Conservation (phyloP, 306 rosid species). For the Castanopsis chinensis region DNA sequence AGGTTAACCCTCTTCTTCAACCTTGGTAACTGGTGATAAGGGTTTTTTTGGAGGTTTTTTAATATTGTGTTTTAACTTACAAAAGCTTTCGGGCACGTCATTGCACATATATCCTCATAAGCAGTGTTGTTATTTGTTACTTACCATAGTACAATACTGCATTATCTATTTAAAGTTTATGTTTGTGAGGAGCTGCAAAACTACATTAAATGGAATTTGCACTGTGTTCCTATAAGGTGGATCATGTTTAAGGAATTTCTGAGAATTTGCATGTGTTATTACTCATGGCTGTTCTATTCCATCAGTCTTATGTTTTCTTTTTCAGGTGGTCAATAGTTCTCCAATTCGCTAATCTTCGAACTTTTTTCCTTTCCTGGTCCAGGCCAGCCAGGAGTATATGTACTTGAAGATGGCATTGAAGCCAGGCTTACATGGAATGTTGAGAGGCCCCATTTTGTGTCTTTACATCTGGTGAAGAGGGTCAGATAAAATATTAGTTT, state of each 20-base stretch:
- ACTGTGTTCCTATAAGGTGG: not conserved
- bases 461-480: not conserved
- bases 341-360: not conserved
- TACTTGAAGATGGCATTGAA: conserved; percentile 17
- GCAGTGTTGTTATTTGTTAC: no score
- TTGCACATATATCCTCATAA: not conserved
- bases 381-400: conserved; percentile 32
- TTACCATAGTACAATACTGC: no score
- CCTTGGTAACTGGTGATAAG: not conserved
- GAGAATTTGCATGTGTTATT: not conserved
- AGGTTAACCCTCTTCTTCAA: no score
- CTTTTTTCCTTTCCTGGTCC: conserved; percentile 15
- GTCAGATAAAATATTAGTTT: not conserved
- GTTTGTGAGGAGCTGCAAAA: not conserved
- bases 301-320: not conserved
- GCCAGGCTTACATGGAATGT: conserved; percentile 4
- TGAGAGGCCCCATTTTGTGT: conserved; percentile 12
- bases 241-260: not conserved
- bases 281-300: not conserved
- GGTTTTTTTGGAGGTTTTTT: not conserved
- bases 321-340: not conserved
- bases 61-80: not conserved
- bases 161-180: not conserved
- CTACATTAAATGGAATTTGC: not conserved
- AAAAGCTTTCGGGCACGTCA: not conserved